Base-by-base conservation (phyloP, 345 rosid genomes). In the Ailanthus altissimus region DNA sequence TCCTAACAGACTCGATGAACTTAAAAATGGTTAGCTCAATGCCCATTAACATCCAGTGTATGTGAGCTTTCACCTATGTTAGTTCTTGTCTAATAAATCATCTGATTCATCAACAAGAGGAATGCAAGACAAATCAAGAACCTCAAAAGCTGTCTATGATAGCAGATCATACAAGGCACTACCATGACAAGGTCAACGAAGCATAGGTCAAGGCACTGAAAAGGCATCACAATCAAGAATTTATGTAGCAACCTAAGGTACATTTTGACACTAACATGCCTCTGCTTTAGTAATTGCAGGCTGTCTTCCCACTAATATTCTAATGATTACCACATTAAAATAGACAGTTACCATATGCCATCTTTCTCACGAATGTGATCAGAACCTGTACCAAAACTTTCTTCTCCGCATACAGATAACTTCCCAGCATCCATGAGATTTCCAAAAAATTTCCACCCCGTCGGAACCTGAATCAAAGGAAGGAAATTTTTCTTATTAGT, bases 371-470 rank as follows among this genome's bases (percentile, higher is more conserved):
- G 93, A 77, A 96, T 85, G 84, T 96, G 98, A 89, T 93, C 97
- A 70, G 99, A 96, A 73, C 97, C 98, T 49, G 99, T 93, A 79
- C 98, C 98, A 74, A 96, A 96, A 84, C 98, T 93, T 84, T 93
- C 99, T 83, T 96, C 98, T 74, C 98, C 99, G 68, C 97, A 96
- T 67, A 93, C 81, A 47, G 98, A 93, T 89, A 96, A 78, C 83
- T 93, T 92, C 80, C 92, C 97, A 80, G 97, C 92, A 79, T 96
- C 99, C 98, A 93, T 91, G 49, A 95, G 97, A 86, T 93, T 96
- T 69, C 99, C 98, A 78, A 96, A 96, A 82, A 91, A 93, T 70
- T 92, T 92, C 99, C 99, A 92, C 28, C 98, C 99, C 1, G 99
- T 96, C 42, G 97, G 98, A 53, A 96, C 97, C 98, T 93, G 85